Conservation (phyloP, 345 rosid genomes). For the Ricinus communis region DNA sequence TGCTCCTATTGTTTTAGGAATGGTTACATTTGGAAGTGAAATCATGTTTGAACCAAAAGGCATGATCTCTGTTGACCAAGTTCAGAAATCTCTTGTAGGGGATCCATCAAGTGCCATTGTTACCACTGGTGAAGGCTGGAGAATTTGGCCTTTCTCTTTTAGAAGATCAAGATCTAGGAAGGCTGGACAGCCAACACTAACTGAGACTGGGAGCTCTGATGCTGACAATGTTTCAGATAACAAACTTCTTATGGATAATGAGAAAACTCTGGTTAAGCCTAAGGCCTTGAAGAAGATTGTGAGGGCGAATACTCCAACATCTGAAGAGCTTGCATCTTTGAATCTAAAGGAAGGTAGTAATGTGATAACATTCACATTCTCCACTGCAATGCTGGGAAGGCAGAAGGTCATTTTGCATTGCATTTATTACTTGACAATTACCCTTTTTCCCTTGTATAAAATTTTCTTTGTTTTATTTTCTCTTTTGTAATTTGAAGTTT, state of each 20-base stretch:
- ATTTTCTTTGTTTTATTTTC: not conserved
- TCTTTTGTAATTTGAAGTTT: constrained; percentile 8
- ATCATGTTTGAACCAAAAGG: constrained; percentile 51
- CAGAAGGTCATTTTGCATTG: constrained; percentile 60
- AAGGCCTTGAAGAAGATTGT: constrained; percentile 49
- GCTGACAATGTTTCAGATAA: constrained; percentile 36
- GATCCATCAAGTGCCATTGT: constrained; percentile 39
- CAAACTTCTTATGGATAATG: constrained; percentile 27
- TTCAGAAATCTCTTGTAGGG: constrained; percentile 41
- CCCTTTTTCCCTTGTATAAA: constrained; percentile 5
- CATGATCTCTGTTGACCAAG: constrained; percentile 53
- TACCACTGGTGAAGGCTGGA: constrained; percentile 67
- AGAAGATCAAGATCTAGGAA: constrained; percentile 44
- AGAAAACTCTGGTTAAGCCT: constrained; percentile 32
- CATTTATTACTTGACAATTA: constrained; percentile 9
- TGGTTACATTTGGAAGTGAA: constrained; percentile 49
- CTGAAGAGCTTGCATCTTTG: constrained; percentile 79
- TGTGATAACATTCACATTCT: constrained; percentile 74
- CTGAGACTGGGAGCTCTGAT: constrained; percentile 27
- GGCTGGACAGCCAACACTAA: constrained; percentile 26
- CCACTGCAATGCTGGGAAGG: constrained; percentile 83
- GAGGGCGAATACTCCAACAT: constrained; percentile 68
- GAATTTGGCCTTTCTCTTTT: constrained; percentile 81
- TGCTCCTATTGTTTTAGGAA: constrained; percentile 53
- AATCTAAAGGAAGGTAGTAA: constrained; percentile 81